These are phyloP conservation scores for Calonectria hongkongensis DNA, from an alignment of 2,329 filamentous ascomycete genomes.

Conservation along the genomic window DNA sequence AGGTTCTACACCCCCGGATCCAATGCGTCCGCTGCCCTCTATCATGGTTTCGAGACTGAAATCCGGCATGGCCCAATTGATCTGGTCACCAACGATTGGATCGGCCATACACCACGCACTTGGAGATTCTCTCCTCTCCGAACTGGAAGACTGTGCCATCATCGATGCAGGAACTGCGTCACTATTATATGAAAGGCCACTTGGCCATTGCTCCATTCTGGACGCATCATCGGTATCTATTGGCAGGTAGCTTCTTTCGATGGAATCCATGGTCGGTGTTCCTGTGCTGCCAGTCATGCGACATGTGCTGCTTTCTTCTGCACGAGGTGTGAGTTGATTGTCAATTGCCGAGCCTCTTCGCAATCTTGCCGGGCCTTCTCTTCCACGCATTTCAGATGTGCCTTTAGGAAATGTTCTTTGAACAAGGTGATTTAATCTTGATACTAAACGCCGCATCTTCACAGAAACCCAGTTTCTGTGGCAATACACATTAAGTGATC, in stretches of 20 bases:
- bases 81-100: neutral
- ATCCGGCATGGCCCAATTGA: neutral
- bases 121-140: neutral
- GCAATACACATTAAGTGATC: neutral
- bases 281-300: neutral
- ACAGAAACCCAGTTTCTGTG: constrained; percentile 10
- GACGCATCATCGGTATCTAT: no score
- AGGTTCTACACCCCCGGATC: neutral
- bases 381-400: neutral
- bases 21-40: neutral
- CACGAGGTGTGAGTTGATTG: neutral
- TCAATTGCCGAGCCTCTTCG: neutral
- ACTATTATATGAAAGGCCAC: neutral
- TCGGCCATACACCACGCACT: neutral
- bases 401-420: neutral
- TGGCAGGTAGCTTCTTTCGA: neutral
- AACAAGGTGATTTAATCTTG: neutral
- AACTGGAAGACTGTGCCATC: no score
- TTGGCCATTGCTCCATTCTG: neutral
- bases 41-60: neutral
- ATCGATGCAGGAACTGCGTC: neutral
- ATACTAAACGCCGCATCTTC: neutral
- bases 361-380: neutral
- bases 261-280: neutral
- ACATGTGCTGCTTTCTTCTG: neutral